Base-by-base conservation (phyloP, 371 early-diverging fungal genomes). In the Haplosporangium sp. region DNA sequence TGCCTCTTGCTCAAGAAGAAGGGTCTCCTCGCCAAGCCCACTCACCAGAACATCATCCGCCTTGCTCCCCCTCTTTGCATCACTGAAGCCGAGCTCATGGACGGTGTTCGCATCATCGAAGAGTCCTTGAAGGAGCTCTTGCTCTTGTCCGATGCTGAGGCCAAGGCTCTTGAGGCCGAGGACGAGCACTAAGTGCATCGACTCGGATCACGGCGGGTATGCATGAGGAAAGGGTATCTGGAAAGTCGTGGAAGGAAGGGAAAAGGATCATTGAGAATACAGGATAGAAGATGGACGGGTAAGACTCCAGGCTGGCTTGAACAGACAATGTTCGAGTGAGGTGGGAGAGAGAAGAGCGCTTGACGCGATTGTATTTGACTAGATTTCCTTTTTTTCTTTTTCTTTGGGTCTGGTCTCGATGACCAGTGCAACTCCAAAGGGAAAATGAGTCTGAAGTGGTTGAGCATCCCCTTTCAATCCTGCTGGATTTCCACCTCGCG, bases 31-130 rank as follows among this genome's bases (percentile, higher is more conserved):
- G 97, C 98, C 66, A 99, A 99, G 85, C 99, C 98, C 45, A 99
- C 99, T n/a, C 99, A 99, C 86, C 89, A 91, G 64, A 96, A 95
- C 87, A 98, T 99, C 80, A 99, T 99, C 68, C 95, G 99, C 37
- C 86, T 99, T 41, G 93, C 99, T 4, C 99, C 99, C 47, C 98
- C 98, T 53, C 91, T 99, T 51, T 90, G 90, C 83, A 98, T 99
- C 73, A 94, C 93, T 9, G 95, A 96, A 66, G 93, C 92, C 71
- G 93, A 99, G 74, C 82, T 98, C 16, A 82, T 87, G 82, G 82
- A 91, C 42, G 95, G 95, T 64, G 90, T 94, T 23, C 85, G 88
- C 18, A 96, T 96, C 65, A 96, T 99, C 74, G 90, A 84, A 59
- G 79, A 85, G 58, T 89, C 92, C 21, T 76, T 98, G 46, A 74